Evolutionary conservation across 2,329 filamentous ascomycete species (phyloP), one percentile per base, ranked within the genome.

Genomic region (Fusarium scirpi): DNA sequence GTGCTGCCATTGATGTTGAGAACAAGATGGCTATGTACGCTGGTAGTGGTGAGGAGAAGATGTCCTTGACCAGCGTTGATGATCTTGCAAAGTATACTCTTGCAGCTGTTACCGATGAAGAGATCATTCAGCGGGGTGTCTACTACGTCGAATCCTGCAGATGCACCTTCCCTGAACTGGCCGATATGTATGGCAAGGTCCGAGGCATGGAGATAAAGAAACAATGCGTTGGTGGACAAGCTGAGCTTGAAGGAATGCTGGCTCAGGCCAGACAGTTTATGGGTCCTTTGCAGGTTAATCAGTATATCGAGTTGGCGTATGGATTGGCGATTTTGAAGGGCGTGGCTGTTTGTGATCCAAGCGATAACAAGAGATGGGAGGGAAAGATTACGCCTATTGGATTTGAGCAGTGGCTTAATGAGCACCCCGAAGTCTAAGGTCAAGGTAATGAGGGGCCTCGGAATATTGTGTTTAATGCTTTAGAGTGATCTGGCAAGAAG

Each of bases 251-350:
- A 24, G 59, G 20, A 2, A 62, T 62, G 57, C 4, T 62, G 1
- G 29, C 41, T 6, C 38, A 46, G 12, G 59, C 59, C 2, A 54
- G 59, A 10, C 46, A 40, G 9, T 45, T 25, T 0, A 62, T 62
- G 1, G 3, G 25, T 6, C 8, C 40, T 18, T 25, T 54, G 3
- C 20, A 54, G 0, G 16, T 40, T 1, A 44, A 62, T 3, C 62
- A 62, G 40, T 62, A 62, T 10, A 54, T 62, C 5, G 57, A 62
- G 15, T 8, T 62, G 58, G 59, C 55, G 1, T 62, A 62, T 11
- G 59, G 46, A 2, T 8, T 62, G 22, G 58, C n/a, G 0, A 24
- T 62, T 6, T 6, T 54, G 8, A 54, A 41, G 6, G 59, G 57
- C 0, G 34, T 45, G 9, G 40, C 38, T 2, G 8, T 11, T 8